These are phyloP conservation scores for Cutaneotrichosporon arboriforme DNA, from an alignment of 1,284 basidiomycete species.

Conservation along the genomic window DNA sequence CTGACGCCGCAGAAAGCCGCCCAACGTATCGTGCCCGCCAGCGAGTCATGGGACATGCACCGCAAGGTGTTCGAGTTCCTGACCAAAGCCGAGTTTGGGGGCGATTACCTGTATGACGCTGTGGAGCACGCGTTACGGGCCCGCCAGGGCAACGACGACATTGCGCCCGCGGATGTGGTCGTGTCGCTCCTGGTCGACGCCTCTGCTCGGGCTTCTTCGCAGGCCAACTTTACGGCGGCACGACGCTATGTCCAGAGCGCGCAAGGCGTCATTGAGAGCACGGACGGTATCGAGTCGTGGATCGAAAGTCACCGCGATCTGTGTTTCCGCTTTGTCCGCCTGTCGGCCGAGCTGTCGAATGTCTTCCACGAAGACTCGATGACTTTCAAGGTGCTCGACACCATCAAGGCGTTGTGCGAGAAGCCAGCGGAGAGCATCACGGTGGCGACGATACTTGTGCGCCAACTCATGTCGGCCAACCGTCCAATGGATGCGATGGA, in stretches of 20 bases:
- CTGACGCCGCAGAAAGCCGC: conserved; percentile 29
- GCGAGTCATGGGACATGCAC: conserved; percentile 19
- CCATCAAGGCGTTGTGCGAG: conserved; percentile 15
- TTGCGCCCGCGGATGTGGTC: conserved; percentile 12
- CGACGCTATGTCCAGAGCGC: conserved; percentile 19
- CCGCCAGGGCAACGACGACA: conserved; percentile 4
- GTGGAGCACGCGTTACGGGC: conserved; percentile 30
- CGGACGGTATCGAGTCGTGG: conserved; percentile 22
- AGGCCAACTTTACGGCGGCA: conserved; percentile 23
- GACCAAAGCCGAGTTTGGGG: conserved; percentile 7
- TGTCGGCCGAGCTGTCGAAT: conserved; percentile 20
- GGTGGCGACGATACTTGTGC: conserved; percentile 19
- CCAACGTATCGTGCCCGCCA: conserved; percentile 20
- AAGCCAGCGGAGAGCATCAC: conserved; percentile 21
- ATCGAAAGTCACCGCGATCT: conserved; percentile 9
- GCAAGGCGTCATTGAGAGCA: conserved; percentile 19
- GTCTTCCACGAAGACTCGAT: conserved; percentile 23
- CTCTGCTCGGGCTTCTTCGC: conserved; percentile 12
- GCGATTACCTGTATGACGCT: conserved; percentile 32
- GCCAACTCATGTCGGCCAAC: conserved; percentile 22
- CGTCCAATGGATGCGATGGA: conserved; percentile 16
- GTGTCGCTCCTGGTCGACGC: conserved; percentile 23
- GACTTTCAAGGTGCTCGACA: conserved; percentile 17
- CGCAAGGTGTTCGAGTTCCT: conserved; percentile 23
- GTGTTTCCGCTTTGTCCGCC: conserved; percentile 20